A percentile compares a stretch with the other conserved stretches of the same genome.
phyloP scores from a whole-genome alignment of 176 grass and related monocot species.

The Aegilops umbellulata region DNA sequence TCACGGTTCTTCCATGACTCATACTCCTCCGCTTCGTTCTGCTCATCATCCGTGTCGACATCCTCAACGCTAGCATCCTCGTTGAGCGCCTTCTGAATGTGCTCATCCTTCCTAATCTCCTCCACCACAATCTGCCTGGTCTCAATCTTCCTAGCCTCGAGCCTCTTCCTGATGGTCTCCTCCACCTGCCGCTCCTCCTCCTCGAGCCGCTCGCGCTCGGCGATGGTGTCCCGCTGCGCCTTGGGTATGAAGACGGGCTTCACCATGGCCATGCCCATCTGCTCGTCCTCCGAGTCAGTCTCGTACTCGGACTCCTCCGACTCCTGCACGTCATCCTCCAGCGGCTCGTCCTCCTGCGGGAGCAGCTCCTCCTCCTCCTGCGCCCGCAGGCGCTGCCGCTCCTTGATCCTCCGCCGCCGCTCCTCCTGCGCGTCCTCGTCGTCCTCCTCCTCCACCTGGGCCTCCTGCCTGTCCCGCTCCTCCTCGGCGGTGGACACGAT shows the following conservation, averaged over 20 bases:
- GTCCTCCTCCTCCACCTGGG: slow-evolving; percentile 74
- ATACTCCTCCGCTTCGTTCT: slow-evolving; percentile 97
- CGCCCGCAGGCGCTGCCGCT: slow-evolving; percentile 56
- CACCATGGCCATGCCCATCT: slow-evolving; percentile 76
- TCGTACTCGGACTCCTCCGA: slow-evolving; percentile 86
- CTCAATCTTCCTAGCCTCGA: slow-evolving; percentile 77
- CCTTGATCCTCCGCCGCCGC: slow-evolving; percentile 72
- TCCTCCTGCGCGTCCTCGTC: slow-evolving; percentile 88
- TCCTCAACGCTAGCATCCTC: slow-evolving; percentile 68
- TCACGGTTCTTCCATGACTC: slow-evolving; percentile 89
- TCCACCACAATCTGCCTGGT: slow-evolving; percentile 84
- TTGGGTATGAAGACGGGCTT: slow-evolving; percentile 95
- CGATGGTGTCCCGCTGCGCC: slow-evolving; percentile 88
- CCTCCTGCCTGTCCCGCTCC: slow-evolving; percentile 67
- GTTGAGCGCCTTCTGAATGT: slow-evolving; percentile 77
- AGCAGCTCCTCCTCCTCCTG: slow-evolving; percentile 94
- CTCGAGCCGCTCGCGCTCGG: slow-evolving; percentile 77
- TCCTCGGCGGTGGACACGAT: slow-evolving; percentile 70
- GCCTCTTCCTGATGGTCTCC: slow-evolving; percentile 74
- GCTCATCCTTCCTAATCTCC: slow-evolving; percentile 79
- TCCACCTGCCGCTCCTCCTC: slow-evolving; percentile 87
- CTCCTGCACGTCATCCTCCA: slow-evolving; percentile 60
- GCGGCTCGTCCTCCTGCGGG: slow-evolving; percentile 66
- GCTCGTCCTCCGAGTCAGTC: slow-evolving; percentile 91
- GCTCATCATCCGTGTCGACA: slow-evolving; percentile 86